Percentiles rank a stretch among this genome's conserved stretches.
Conservation (phyloP, 169 alveolate genomes). For the Eimeria necatrix region DNA sequence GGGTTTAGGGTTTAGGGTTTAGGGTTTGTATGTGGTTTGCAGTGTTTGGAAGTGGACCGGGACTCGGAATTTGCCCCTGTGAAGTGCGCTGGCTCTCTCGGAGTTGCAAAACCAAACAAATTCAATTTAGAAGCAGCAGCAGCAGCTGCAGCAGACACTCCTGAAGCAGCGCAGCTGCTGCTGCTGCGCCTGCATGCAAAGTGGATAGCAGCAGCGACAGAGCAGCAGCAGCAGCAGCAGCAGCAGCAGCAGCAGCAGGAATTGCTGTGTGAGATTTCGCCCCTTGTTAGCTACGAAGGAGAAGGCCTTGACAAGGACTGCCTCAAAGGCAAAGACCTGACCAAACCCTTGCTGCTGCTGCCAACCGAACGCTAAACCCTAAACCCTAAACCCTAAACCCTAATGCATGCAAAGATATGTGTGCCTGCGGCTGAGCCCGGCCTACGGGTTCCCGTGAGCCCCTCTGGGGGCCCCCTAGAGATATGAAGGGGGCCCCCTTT, state of each 20-base stretch:
- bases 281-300: conserved; percentile 38
- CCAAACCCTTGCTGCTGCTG: conserved; percentile 7
- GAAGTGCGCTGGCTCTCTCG: background rate
- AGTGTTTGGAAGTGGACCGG: conserved; percentile 37
- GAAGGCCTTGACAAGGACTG: conserved; percentile 16
- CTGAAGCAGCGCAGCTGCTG: conserved; percentile 23
- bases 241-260: background rate
- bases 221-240: background rate
- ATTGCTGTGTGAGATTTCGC: conserved; percentile 9
- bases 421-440: too few relatives aligned
- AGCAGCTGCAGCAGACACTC: conserved; percentile 6
- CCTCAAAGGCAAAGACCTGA: conserved; percentile 15
- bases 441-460: too few relatives aligned
- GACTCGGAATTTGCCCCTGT: conserved; percentile 24
- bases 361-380: background rate
- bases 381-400: background rate
- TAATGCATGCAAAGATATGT: background rate
- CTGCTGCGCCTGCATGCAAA: conserved; percentile 5
- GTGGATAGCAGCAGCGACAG: background rate
- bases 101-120: background rate
- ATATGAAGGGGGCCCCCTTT: too few relatives aligned
- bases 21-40: background rate
- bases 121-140: background rate
- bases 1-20: background rate
- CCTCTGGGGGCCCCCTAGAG: too few relatives aligned